Percentiles rank a stretch among this genome's conserved stretches.
Evolutionary conservation across 495 filamentous ascomycete species (phyloP).

Genomic region (Penicillium ochrochloron): DNA sequence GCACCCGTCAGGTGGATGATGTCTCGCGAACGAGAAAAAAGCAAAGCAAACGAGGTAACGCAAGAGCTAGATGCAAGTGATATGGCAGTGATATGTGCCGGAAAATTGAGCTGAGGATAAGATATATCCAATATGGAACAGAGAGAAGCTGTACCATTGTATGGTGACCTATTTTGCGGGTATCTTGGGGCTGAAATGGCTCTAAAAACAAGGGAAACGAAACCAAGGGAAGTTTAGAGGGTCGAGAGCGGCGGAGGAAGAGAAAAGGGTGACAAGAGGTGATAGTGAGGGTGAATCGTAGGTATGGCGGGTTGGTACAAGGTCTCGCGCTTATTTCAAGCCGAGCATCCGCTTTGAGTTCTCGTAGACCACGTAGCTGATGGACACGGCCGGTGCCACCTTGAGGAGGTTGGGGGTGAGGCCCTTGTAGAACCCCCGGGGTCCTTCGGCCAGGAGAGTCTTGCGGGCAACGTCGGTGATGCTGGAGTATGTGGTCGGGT

Average conservation of each 20-base stretch:
- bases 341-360: slow-evolving; percentile 83
- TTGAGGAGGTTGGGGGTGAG: slow-evolving; percentile 95
- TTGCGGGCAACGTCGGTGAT: slow-evolving; percentile 83
- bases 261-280: not conserved
- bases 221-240: slow-evolving; percentile 10
- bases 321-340: slow-evolving; percentile 55
- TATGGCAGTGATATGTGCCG: slow-evolving; percentile 8
- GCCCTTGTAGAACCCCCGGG: slow-evolving; percentile 90
- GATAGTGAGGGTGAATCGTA: not conserved
- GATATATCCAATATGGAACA: slow-evolving; percentile 7
- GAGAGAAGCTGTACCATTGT: slow-evolving; percentile 11
- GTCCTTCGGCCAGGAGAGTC: slow-evolving; percentile 82
- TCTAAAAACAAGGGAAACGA: slow-evolving; percentile 19
- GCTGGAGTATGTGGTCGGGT: slow-evolving; percentile 87
- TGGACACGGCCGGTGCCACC: slow-evolving; percentile 94
- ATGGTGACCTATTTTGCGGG: slow-evolving; percentile 17
- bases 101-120: slow-evolving; percentile 5
- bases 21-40: slow-evolving; percentile 3
- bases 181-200: slow-evolving; percentile 11
- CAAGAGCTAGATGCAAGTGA: slow-evolving; percentile 1
- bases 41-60: slow-evolving; percentile 8
- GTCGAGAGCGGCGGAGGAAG: not conserved
- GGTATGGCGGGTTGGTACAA: slow-evolving; percentile 8
- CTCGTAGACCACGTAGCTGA: slow-evolving; percentile 97
- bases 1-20: slow-evolving; percentile 4